These are phyloP conservation scores for Venturia asperata DNA, from an alignment of 2,329 filamentous ascomycete genomes.

Conservation along the genomic window DNA sequence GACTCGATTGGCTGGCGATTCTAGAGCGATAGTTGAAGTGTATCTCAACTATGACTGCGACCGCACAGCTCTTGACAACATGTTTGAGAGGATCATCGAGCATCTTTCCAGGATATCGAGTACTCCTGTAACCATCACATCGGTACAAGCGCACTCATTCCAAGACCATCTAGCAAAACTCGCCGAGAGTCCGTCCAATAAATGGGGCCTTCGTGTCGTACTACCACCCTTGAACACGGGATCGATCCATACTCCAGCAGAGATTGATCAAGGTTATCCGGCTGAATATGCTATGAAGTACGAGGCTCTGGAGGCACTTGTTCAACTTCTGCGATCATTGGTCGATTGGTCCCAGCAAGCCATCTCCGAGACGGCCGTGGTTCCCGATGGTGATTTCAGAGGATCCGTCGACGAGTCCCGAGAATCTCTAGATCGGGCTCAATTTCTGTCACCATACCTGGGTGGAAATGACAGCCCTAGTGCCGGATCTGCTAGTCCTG, in stretches of 20 bases:
- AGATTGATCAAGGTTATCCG: slow-evolving; percentile 64
- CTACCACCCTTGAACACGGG: slow-evolving; percentile 72
- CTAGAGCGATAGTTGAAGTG: slow-evolving; percentile 81
- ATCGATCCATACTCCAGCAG: slow-evolving; percentile 53
- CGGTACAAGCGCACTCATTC: slow-evolving; percentile 75
- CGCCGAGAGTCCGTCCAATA: slow-evolving; percentile 48
- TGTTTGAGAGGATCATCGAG: slow-evolving; percentile 91
- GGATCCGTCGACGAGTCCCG: slow-evolving; percentile 54
- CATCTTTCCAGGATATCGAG: slow-evolving; percentile 85
- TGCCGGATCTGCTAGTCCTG: slow-evolving; percentile 29
- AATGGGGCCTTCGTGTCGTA: slow-evolving; percentile 83
- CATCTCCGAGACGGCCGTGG: slow-evolving; percentile 41
- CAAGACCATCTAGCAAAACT: slow-evolving; percentile 66
- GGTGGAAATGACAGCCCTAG: slow-evolving; percentile 19
- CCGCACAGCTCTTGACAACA: slow-evolving; percentile 83
- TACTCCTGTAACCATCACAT: slow-evolving; percentile 65
- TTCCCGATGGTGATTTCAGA: slow-evolving; percentile 35
- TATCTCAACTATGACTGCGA: slow-evolving; percentile 99
- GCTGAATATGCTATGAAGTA: slow-evolving; percentile 89
- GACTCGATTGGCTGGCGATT: slow-evolving; percentile 75
- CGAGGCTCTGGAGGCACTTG: slow-evolving; percentile 76
- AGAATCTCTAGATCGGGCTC: slow-evolving; percentile 65
- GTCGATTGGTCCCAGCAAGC: slow-evolving; percentile 85
- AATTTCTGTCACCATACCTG: slow-evolving; percentile 41
- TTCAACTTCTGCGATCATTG: slow-evolving; percentile 80